phyloP scores from a whole-genome alignment of 208 protist species.

The Leishmania amazonensis region DNA sequence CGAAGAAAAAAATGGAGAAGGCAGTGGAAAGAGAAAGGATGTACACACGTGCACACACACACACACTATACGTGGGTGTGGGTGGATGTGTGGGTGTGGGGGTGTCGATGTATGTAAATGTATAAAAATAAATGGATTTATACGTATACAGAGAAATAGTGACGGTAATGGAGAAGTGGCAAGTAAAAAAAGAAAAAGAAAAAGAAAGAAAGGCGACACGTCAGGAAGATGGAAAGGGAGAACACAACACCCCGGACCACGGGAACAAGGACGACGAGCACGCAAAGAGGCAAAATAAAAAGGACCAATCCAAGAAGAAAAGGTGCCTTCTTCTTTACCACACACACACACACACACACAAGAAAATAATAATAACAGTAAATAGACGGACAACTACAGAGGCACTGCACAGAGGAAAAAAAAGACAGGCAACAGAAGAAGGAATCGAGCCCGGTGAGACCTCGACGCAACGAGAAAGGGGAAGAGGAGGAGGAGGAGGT shows the following conservation, averaged over 20 bases:
- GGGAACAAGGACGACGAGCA: not conserved
- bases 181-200: not conserved
- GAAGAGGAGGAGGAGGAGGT: too few species aligned
- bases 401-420: not conserved
- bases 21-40: constrained; percentile 2
- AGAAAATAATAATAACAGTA: not conserved
- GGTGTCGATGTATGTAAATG: not conserved
- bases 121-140: not conserved
- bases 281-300: not conserved
- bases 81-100: not conserved
- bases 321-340: too few species aligned
- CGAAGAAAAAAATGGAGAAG: not conserved
- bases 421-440: not conserved
- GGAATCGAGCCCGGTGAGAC: not conserved
- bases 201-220: not conserved
- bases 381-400: not conserved
- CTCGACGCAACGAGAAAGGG: not conserved
- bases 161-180: not conserved
- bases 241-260: not conserved
- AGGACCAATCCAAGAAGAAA: not conserved
- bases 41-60: not conserved
- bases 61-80: not conserved
- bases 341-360: too few species aligned
- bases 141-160: not conserved
- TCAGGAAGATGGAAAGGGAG: not conserved